A percentile compares a stretch with the other conserved stretches of the same genome.
These are phyloP conservation scores for Exobasidium rhododendri DNA, from an alignment of 1,284 basidiomycete species.

Conservation along the genomic window DNA sequence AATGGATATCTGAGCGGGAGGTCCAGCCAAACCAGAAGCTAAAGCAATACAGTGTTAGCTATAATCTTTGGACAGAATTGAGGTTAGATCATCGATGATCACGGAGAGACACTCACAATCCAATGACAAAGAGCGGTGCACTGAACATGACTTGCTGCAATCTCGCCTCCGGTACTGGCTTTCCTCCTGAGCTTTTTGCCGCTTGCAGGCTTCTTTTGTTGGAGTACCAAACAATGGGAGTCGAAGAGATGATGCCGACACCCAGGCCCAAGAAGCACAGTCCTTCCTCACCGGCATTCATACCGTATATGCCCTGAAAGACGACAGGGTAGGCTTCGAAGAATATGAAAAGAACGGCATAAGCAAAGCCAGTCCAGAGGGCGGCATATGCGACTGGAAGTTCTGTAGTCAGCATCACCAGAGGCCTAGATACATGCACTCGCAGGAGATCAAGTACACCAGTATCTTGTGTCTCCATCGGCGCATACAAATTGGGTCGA, in stretches of 20 bases:
- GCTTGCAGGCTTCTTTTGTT: neutral
- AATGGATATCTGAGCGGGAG: slow-evolving; percentile 23
- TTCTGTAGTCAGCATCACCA: slow-evolving; percentile 29
- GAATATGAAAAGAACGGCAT: slow-evolving; percentile 31
- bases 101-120: slow-evolving; percentile 7
- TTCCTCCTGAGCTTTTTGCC: neutral
- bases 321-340: slow-evolving; percentile 40
- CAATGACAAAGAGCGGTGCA: slow-evolving; percentile 5
- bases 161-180: neutral
- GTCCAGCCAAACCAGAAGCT: slow-evolving; percentile 37
- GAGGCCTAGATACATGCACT: slow-evolving; percentile 26
- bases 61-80: neutral
- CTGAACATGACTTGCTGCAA: neutral
- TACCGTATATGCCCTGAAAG: slow-evolving; percentile 27
- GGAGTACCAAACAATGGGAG: slow-evolving; percentile 11
- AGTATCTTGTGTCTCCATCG: slow-evolving; percentile 24
- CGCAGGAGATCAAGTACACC: slow-evolving; percentile 23
- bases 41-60: slow-evolving; percentile 2
- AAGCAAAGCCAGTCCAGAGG: slow-evolving; percentile 28
- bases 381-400: slow-evolving; percentile 29
- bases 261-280: slow-evolving; percentile 33
- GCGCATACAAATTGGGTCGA: slow-evolving; percentile 21
- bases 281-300: slow-evolving; percentile 32
- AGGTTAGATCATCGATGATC: too few relatives aligned
- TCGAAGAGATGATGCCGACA: slow-evolving; percentile 30